Conservation (phyloP, 345 rosid genomes). For the Citropsis articulata region DNA sequence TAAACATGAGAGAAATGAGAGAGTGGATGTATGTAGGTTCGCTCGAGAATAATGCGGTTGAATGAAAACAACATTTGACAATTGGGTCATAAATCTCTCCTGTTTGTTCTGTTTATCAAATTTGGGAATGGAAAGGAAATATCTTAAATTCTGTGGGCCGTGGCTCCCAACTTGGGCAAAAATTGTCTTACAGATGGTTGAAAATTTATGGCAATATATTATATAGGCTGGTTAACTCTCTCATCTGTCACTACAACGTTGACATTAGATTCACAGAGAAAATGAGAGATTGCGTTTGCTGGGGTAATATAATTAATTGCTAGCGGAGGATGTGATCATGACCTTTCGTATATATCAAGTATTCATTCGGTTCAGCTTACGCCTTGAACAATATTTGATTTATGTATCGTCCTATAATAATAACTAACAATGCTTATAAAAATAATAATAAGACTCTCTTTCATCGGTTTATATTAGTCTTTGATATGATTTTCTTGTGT, state of each 20-base stretch:
- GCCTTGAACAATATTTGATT: background rate
- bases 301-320: conserved; percentile 18
- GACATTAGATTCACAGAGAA: conserved; percentile 7
- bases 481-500: background rate
- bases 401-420: background rate
- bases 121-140: conserved; percentile 45
- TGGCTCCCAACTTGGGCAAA: conserved; percentile 38
- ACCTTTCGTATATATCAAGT: background rate
- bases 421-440: too few species aligned
- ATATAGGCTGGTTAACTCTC: conserved; percentile 27
- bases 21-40: conserved; percentile 33
- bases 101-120: conserved; percentile 50
- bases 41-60: conserved; percentile 77
- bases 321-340: background rate
- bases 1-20: conserved; percentile 23
- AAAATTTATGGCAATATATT: conserved; percentile 45
- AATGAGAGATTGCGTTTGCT: conserved; percentile 15
- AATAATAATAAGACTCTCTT: background rate
- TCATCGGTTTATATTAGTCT: background rate
- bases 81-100: conserved; percentile 54
- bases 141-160: conserved; percentile 76
- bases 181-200: conserved; percentile 55
- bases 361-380: background rate
- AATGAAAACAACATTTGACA: conserved; percentile 62
- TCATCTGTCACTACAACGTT: conserved; percentile 35